Evolutionary conservation across 73 alveolate genomes (phyloP).

Genomic region (Breviolum minutum): DNA sequence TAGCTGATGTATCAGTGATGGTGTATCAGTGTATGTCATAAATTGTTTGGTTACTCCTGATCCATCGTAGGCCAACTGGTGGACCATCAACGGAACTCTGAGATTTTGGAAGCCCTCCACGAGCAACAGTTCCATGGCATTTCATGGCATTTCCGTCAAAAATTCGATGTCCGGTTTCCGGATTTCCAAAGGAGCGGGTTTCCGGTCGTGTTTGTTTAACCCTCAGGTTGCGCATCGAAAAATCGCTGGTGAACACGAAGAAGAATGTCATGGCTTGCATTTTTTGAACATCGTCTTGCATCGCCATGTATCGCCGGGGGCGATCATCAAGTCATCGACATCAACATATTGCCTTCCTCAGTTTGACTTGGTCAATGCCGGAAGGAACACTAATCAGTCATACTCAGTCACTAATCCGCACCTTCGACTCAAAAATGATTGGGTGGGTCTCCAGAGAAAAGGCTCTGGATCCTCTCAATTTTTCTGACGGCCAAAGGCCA

Average conservation of each 20-base stretch:
- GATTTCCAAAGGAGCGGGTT: not conserved
- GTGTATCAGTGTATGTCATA: too few species aligned
- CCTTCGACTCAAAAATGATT: too few species aligned
- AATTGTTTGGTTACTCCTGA: not conserved
- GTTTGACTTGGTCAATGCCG: too few species aligned
- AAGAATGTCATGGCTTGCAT: not conserved
- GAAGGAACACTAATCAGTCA: too few species aligned
- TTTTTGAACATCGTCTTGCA: not conserved
- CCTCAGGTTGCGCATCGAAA: slow-evolving; percentile 7
- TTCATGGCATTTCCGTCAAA: not conserved
- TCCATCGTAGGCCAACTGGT: not conserved
- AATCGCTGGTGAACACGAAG: not conserved
- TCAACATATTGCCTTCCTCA: too few species aligned
- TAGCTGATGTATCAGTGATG: not conserved
- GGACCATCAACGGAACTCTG: not conserved
- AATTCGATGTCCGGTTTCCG: not conserved
- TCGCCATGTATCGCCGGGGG: too few species aligned
- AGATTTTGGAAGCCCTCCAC: not conserved
- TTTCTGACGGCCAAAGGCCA: too few species aligned
- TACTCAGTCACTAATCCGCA: too few species aligned
- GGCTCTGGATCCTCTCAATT: too few species aligned
- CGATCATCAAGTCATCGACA: too few species aligned
- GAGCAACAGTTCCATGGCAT: slow-evolving; percentile 7
- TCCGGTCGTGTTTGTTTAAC: not conserved
- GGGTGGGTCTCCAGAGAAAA: too few species aligned